Percentiles rank a stretch among this genome's conserved stretches.
Evolutionary conservation across 2,329 filamentous ascomycete species (phyloP).

Genomic region (Penicillium aurantiogriseum): DNA sequence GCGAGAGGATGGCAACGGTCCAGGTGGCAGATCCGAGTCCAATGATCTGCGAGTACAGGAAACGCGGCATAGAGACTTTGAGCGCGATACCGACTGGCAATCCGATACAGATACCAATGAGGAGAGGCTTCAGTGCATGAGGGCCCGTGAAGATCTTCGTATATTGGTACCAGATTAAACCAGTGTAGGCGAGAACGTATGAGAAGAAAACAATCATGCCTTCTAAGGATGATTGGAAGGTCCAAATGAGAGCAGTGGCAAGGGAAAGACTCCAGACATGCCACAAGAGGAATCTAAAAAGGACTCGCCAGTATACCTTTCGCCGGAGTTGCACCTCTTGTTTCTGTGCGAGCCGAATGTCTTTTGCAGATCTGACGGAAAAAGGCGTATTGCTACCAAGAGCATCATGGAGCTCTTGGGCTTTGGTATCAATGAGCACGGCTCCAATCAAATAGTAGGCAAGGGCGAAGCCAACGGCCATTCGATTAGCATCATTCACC

Average conservation of each 20-base stretch:
- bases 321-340: constrained; percentile 48
- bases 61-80: constrained; percentile 39
- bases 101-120: constrained; percentile 48
- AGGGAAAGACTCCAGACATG: constrained; percentile 54
- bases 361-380: constrained; percentile 42
- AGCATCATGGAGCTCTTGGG: constrained; percentile 50
- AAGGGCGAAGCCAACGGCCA: constrained; percentile 55
- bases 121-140: constrained; percentile 49
- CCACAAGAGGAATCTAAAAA: constrained; percentile 51
- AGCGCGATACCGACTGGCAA: constrained; percentile 49
- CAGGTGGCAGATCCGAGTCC: constrained; percentile 52
- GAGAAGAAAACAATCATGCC: constrained; percentile 52
- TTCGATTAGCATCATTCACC: constrained; percentile 40
- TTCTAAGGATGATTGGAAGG: constrained; percentile 45
- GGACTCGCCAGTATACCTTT: constrained; percentile 52
- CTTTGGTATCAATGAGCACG: constrained; percentile 56
- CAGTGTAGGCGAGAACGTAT: constrained; percentile 52
- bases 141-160: constrained; percentile 54
- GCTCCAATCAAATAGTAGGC: constrained; percentile 59
- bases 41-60: constrained; percentile 49
- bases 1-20: constrained; percentile 51
- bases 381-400: constrained; percentile 44
- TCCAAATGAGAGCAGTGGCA: constrained; percentile 53
- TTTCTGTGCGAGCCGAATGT: constrained; percentile 47
- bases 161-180: constrained; percentile 55